These are phyloP conservation scores for Aureobasidium namibiae DNA, from an alignment of 2,329 filamentous ascomycete genomes.

Conservation along the genomic window DNA sequence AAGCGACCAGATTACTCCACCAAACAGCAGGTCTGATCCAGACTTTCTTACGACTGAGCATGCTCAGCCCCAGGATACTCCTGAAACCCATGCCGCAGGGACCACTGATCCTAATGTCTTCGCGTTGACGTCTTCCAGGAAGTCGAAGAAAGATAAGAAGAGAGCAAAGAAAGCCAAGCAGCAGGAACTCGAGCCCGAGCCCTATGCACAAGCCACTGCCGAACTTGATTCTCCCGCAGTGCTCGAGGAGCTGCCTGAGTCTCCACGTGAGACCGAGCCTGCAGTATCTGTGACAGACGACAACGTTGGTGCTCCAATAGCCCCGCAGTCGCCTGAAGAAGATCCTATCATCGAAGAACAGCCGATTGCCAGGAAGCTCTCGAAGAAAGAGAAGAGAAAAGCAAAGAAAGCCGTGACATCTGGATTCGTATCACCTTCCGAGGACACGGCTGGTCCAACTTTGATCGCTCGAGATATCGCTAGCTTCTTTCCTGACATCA, in stretches of 20 bases:
- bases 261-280: not conserved
- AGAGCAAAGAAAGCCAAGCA: slow-evolving; percentile 20
- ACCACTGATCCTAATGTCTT: not conserved
- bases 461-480: not conserved
- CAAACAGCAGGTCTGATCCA: not conserved
- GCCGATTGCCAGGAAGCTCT: not conserved
- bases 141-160: slow-evolving; percentile 18
- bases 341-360: not conserved
- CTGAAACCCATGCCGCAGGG: not conserved
- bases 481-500: not conserved
- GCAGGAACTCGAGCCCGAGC: not conserved
- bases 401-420: not conserved
- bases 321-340: not conserved
- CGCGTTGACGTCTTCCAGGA: slow-evolving; percentile 5
- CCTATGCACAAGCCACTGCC: not conserved
- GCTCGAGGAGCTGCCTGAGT: not conserved
- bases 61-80: not conserved
- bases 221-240: not conserved
- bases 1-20: not conserved
- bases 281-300: not conserved
- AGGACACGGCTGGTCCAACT: not conserved
- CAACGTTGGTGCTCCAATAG: not conserved
- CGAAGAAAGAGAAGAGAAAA: slow-evolving; percentile 2
- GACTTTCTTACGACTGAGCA: not conserved
- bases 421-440: not conserved